Base-by-base conservation (phyloP, 1,284 basidiomycete species). In the Meira nashicola region DNA sequence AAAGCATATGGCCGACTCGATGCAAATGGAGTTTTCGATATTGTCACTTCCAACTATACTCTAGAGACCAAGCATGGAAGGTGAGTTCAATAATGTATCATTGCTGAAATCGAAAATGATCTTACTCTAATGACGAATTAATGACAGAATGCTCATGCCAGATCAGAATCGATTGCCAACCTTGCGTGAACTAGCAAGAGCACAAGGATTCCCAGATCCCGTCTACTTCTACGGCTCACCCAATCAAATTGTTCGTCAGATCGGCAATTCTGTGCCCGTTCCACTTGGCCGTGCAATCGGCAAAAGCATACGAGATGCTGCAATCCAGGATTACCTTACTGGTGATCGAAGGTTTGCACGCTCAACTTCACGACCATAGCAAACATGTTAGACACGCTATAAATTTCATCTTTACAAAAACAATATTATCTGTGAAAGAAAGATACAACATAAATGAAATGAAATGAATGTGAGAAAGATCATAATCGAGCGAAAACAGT, bases 131-230 rank as follows among this genome's bases (percentile, higher is more conserved):
- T 19, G 14, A 2, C 19, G 14, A 15, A 5, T 48, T 2, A n/a
- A 5, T 48, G 17, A 14, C 21, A 48, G 46, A 19, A 23, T 48
- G 46, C 46, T 48, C 7, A 48, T 48, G 46, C 50, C 50, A 11
- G 38, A 53, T 39, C 50, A 53, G 28, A n/a, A 53, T 12, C 37
- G 50, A 19, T 14, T 53, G 12, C 38, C 39, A 21, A 23, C 50
- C 4, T 33, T 53, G 8, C 19, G 50, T 7, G 50, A 53, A 33
- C 39, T 39, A 19, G 50, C 50, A 17, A n/a, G 50, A 15, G 50
- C 50, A 8, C 50, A 53, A 39, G 50, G 50, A n/a, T 53, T 53
- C 37, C 50, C 50, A 4, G 50, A 53, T 39, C 14, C n/a, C 28
- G 19, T 53, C 28, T 38, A 4, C 37, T 53, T 53, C 15, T 5